Evolutionary conservation across 306 rosid species (phyloP).

Genomic region (Glycyrrhiza uralensis): DNA sequence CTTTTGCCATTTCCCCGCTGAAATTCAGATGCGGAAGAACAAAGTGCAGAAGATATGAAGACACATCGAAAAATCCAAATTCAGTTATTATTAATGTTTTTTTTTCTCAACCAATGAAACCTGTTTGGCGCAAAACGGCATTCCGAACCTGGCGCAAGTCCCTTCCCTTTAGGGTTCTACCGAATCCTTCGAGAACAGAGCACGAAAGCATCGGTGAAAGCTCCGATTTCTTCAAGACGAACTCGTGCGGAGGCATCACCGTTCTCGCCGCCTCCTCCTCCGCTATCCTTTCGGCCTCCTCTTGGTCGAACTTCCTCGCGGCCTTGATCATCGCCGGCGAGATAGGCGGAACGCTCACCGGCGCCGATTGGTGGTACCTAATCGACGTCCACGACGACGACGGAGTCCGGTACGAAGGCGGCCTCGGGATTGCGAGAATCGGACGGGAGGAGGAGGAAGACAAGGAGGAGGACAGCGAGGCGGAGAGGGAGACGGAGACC

Average conservation of each 20-base stretch:
- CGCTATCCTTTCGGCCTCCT: slow-evolving; percentile 18
- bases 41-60: not conserved
- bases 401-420: slow-evolving; percentile 16
- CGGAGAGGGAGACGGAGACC: slow-evolving; percentile 34
- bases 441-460: slow-evolving; percentile 15
- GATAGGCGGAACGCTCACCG: slow-evolving; percentile 62
- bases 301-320: slow-evolving; percentile 27
- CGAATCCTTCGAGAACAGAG: slow-evolving; percentile 82
- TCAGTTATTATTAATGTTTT: too few relatives aligned
- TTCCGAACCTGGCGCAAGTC: slow-evolving; percentile 68
- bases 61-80: not conserved
- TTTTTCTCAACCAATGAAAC: slow-evolving; percentile 58
- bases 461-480: slow-evolving; percentile 1
- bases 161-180: slow-evolving; percentile 71
- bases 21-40: not conserved
- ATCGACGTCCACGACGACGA: slow-evolving; percentile 29
- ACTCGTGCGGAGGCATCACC: slow-evolving; percentile 82
- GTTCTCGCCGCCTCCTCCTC: slow-evolving; percentile 47
- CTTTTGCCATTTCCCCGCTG: not conserved
- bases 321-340: slow-evolving; percentile 26
- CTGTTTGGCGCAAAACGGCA: slow-evolving; percentile 75
- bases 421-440: slow-evolving; percentile 14
- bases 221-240: slow-evolving; percentile 47
- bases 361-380: slow-evolving; percentile 73
- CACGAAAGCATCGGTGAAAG: slow-evolving; percentile 54